Conservation (phyloP, 2,329 filamentous ascomycete species). For the Lomentospora prolificans region DNA sequence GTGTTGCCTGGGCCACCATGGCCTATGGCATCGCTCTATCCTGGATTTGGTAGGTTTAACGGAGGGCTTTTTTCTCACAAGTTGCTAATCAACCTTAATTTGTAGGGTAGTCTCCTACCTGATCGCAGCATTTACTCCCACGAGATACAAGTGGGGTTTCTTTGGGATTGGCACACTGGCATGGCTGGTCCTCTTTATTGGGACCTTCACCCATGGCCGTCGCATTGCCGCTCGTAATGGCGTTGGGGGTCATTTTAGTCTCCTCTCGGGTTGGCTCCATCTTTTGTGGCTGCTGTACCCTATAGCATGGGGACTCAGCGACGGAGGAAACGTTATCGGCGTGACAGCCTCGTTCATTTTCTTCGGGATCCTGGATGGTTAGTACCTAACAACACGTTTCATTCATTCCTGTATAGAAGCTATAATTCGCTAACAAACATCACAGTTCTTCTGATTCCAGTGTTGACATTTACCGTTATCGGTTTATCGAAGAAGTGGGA, state of each 20-base stretch:
- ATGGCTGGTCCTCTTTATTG: slow-evolving; percentile 34
- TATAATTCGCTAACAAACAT: background rate
- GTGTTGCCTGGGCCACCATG: slow-evolving; percentile 47
- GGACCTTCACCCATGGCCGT: slow-evolving; percentile 29
- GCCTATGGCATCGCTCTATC: slow-evolving; percentile 37
- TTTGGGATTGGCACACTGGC: slow-evolving; percentile 40
- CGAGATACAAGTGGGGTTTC: slow-evolving; percentile 49
- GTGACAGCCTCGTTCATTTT: slow-evolving; percentile 37
- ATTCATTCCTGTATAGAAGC: background rate
- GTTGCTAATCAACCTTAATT: no score
- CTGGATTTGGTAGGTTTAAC: slow-evolving; percentile 38
- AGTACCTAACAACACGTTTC: slow-evolving; percentile 13
- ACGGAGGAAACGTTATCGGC: slow-evolving; percentile 41
- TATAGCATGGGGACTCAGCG: slow-evolving; percentile 40
- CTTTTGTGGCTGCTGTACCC: slow-evolving; percentile 45
- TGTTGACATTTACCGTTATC: slow-evolving; percentile 31
- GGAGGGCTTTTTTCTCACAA: no score
- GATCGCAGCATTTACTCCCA: slow-evolving; percentile 34
- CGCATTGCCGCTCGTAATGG: slow-evolving; percentile 30
- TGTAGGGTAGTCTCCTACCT: slow-evolving; percentile 30
- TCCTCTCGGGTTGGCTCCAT: slow-evolving; percentile 37
- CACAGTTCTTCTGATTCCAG: slow-evolving; percentile 31
- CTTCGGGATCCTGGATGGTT: slow-evolving; percentile 40
- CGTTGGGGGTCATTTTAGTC: slow-evolving; percentile 31
- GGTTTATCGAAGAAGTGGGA: slow-evolving; percentile 39